These are phyloP conservation scores for Aspergillus neoniger DNA, from an alignment of 2,329 filamentous ascomycete species.

Conservation along the genomic window DNA sequence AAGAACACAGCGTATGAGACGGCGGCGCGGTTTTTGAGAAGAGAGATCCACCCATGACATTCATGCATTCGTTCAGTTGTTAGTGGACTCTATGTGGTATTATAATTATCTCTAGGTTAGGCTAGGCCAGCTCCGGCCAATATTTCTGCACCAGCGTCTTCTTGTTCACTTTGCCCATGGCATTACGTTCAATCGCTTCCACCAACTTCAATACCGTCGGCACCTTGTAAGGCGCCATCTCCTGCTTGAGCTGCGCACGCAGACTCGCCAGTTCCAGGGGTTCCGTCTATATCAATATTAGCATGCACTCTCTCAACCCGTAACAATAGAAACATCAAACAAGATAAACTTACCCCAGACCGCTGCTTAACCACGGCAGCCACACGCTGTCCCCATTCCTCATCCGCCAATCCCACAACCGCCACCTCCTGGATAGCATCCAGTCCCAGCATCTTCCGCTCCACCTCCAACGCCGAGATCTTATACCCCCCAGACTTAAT, in stretches of 20 bases:
- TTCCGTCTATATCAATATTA: slow-evolving; percentile 24
- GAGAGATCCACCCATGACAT: background rate
- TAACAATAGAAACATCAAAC: background rate
- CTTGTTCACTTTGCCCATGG: slow-evolving; percentile 80
- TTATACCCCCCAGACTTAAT: slow-evolving; percentile 61
- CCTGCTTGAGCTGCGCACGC: slow-evolving; percentile 38
- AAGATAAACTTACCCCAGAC: slow-evolving; percentile 31
- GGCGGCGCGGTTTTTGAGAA: slow-evolving; percentile 27
- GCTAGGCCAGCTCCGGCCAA: slow-evolving; percentile 31
- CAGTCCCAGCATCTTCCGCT: slow-evolving; percentile 54
- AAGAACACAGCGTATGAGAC: slow-evolving; percentile 35
- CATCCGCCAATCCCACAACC: slow-evolving; percentile 56
- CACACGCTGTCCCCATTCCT: slow-evolving; percentile 58
- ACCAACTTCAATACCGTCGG: slow-evolving; percentile 85
- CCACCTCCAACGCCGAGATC: slow-evolving; percentile 58
- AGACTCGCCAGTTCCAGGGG: slow-evolving; percentile 34
- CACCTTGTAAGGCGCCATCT: slow-evolving; percentile 84
- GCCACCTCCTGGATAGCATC: slow-evolving; percentile 55
- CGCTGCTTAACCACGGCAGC: slow-evolving; percentile 53
- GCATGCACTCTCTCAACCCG: background rate
- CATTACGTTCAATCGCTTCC: slow-evolving; percentile 56
- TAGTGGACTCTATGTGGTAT: no score
- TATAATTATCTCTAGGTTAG: background rate
- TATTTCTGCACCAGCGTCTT: slow-evolving; percentile 43
- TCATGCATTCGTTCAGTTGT: background rate